Evolutionary conservation across 148 eudicot genomes (phyloP).

Genomic region (Amaranthus palmeri): DNA sequence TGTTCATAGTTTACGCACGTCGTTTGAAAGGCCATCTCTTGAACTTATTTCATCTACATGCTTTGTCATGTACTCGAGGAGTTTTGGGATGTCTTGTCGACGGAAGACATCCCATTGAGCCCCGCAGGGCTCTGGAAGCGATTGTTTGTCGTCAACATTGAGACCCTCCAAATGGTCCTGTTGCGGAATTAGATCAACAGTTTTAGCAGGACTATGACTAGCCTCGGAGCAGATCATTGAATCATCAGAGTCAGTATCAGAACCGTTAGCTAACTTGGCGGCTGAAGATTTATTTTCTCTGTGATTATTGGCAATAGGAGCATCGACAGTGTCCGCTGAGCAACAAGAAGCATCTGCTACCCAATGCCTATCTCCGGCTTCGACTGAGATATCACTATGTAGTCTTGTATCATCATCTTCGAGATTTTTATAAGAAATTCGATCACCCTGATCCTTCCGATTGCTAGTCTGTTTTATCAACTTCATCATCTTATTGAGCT

Average conservation of each 20-base stretch:
- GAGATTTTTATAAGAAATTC: slow-evolving; percentile 19
- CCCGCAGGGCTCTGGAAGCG: slow-evolving; percentile 34
- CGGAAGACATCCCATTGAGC: slow-evolving; percentile 91
- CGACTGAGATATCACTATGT: slow-evolving; percentile 56
- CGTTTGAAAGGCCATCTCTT: slow-evolving; percentile 28
- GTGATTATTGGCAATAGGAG: slow-evolving; percentile 11
- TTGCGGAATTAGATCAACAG: slow-evolving; percentile 35
- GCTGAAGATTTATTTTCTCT: slow-evolving; percentile 26
- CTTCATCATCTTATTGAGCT: slow-evolving; percentile 41
- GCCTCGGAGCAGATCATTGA: slow-evolving; percentile 58
- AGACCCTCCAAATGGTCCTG: slow-evolving; percentile 28
- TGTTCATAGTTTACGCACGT: slow-evolving; percentile 33
- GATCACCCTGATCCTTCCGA: slow-evolving; percentile 31
- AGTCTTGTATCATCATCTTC: slow-evolving; percentile 35
- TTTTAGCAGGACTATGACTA: slow-evolving; percentile 41
- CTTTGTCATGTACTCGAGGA: slow-evolving; percentile 57
- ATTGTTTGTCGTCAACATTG: slow-evolving; percentile 10
- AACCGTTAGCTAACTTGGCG: slow-evolving; percentile 29
- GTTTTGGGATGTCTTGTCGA: slow-evolving; percentile 76
- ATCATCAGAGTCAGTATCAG: slow-evolving; percentile 62
- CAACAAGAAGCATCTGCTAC: slow-evolving; percentile 31
- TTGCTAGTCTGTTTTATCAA: slow-evolving; percentile 40
- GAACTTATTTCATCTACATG: slow-evolving; percentile 47
- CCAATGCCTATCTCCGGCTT: slow-evolving; percentile 45
- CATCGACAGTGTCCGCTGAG: slow-evolving; percentile 29